phyloP scores from a whole-genome alignment of 768 basidiomycete genomes.

The Agaricus bisporus region DNA sequence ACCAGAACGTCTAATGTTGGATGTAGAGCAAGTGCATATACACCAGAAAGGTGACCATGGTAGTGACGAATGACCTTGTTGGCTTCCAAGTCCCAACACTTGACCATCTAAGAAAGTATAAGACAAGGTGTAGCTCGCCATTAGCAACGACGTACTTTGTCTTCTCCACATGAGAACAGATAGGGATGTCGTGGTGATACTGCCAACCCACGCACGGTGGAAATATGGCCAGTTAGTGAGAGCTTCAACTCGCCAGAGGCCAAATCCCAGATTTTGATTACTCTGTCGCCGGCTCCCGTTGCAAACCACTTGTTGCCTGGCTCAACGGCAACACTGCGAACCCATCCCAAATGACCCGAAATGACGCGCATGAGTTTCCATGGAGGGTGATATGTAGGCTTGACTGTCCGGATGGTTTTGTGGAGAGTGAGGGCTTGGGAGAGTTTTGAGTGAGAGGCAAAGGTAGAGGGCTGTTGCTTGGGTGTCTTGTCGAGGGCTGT shows the following conservation, averaged over 20 bases:
- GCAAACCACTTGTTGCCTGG: constrained; percentile 99
- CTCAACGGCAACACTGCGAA: constrained; percentile 91
- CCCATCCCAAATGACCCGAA: constrained; percentile 97
- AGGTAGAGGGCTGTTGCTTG: constrained; percentile 60
- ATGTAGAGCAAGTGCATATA: constrained; percentile 90
- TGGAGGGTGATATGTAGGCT: constrained; percentile 91
- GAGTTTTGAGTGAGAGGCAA: constrained; percentile 57
- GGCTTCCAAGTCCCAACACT: constrained; percentile 98
- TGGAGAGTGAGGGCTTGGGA: constrained; percentile 89
- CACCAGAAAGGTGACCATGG: constrained; percentile 96
- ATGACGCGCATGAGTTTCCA: constrained; percentile 98
- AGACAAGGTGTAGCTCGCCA: not conserved
- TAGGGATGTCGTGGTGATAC: constrained; percentile 94
- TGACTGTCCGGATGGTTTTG: constrained; percentile 90
- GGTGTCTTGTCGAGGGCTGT: constrained; percentile 74
- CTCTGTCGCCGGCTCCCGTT: constrained; percentile 94
- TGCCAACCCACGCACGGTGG: constrained; percentile 90
- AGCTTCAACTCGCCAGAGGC: constrained; percentile 96
- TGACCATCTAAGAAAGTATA: constrained; percentile 77
- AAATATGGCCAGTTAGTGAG: constrained; percentile 96
- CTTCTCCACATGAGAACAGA: constrained; percentile 95
- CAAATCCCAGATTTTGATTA: constrained; percentile 98
- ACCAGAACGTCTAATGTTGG: constrained; percentile 95
- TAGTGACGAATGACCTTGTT: constrained; percentile 99
- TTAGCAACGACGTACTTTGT: constrained; percentile 58